Base-by-base conservation (phyloP, 2,329 filamentous ascomycete species). In the Xylaria hypoxylon region DNA sequence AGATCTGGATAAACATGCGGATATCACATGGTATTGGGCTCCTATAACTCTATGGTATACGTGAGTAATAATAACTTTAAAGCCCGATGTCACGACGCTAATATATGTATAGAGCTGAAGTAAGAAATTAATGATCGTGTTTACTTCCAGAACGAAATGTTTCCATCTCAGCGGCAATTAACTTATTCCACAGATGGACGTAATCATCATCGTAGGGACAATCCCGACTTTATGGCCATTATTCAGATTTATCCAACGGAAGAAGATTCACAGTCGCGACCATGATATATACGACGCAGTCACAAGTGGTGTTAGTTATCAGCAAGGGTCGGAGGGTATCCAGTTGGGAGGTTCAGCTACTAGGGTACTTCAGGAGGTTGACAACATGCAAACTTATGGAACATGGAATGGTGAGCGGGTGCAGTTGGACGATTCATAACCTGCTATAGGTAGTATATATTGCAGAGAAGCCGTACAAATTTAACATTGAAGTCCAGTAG, bases 191-290 rank as follows among this genome's bases (percentile, higher is more conserved):
- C n/a, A 67, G 64, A 67, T 67, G 64, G 55, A 64, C 44, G 48
- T 67, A 15, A 59, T 67, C 61, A 67, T 67, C 17, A 67, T 67
- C 13, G 44, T 59, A 6, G 64, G 64, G n/a, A 56, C 59, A 15
- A 60, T 60, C 33, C 64, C 64, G 5, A 56, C 60, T n/a, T 51
- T 67, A 24, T 67, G 64, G 64, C 55, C 64, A 7, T 35, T 67
- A 5, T 11, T 60, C 2, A 53, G 56, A 22, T 19, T 64, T 26
- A 15, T 67, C 13, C 31, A 28, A 40, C 59, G 60, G 40, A 50
- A 51, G 19, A 56, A 42, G 11, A 17, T 24, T 1, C 15, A 48
- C 15, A 62, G 26, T 26, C 35, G 2, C 5, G 35, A 11, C 5
- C 24, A n/a, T 8, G 62, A 8, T 31, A 35, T 45, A 45, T 65